Evolutionary conservation across 805 yeast genomes (phyloP), one percentile per base, ranked within the genome.

Genomic region (Ogataea saltuana): DNA sequence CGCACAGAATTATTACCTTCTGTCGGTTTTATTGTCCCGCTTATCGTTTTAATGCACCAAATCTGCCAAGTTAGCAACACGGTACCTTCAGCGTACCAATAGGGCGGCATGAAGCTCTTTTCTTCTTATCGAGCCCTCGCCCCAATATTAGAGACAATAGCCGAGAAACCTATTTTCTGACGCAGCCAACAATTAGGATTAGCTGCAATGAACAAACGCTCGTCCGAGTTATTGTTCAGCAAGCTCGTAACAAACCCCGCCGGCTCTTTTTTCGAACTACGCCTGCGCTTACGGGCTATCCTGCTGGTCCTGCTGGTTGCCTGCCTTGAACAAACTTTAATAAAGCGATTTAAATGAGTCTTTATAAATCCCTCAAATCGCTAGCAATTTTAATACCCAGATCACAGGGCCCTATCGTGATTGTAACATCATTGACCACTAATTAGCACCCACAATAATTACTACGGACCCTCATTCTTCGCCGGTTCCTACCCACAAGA

Each of bases 11-110:
- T 25, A 13, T 25, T 12, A 25, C 12, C n/a, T 5, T 6, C 25
- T 21, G 29, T 22, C 38, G 11, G 38, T 34, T 34, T 34, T 34
- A 34, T 34, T 34, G 38, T 34, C 28, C 3, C 6, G 19, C 38
- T 34, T 34, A 34, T 34, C 38, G 22, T 4, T 11, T 17, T 5
- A n/a, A 34, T 11, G 18, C 2, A 11, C 15, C 16, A 9, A 10
- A 9, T 23, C 38, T 34, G 38, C 38, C 38, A 34, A 33, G 25
- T 4, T 6, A 25, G 29, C 38, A 34, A 16, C 22, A 23, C 30
- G 38, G 38, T 15, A 3, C 28, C 3, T 8, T 7, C 12, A 34
- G 25, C 38, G 36, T 33, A 34, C 38, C 38, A 34, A 34, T 34
- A 23, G 22, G 38, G 38, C 38, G 29, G 15, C 22, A 16, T 22